phyloP scores from a whole-genome alignment of 768 basidiomycete species.

The Auriscalpium orientale region DNA sequence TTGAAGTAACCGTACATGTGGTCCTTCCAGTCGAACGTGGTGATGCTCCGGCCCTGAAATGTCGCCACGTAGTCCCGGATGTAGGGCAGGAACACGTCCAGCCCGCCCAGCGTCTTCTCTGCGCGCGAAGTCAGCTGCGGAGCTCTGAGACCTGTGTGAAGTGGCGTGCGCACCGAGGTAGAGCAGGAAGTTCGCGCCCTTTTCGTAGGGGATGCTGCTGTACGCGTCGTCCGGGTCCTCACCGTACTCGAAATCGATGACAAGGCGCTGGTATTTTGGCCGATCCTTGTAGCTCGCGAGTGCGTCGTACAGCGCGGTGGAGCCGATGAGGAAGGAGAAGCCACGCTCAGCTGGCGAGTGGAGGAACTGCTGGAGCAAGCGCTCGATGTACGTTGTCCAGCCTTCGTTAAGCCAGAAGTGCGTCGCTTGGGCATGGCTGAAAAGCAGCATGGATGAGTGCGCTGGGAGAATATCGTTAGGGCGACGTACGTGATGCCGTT shows the following conservation, averaged over 20 bases:
- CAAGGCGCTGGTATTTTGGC: slow-evolving; percentile 74
- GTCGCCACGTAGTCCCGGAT: slow-evolving; percentile 75
- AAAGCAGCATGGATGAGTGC: background rate
- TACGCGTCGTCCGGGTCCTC: slow-evolving; percentile 79
- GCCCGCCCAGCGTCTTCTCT: slow-evolving; percentile 73
- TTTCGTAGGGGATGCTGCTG: slow-evolving; percentile 72
- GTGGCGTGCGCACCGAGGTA: slow-evolving; percentile 56
- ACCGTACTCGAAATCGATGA: slow-evolving; percentile 65
- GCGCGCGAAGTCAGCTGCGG: background rate
- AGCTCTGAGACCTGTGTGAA: background rate
- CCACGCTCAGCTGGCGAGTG: slow-evolving; percentile 72
- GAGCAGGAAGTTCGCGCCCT: slow-evolving; percentile 84
- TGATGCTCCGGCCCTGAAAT: slow-evolving; percentile 78
- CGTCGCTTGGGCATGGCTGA: slow-evolving; percentile 59
- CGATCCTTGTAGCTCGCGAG: slow-evolving; percentile 49
- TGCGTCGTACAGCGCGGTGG: slow-evolving; percentile 63
- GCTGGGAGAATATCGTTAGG: background rate
- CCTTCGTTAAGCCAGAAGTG: slow-evolving; percentile 92
- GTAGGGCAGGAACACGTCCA: slow-evolving; percentile 80
- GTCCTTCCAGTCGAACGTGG: slow-evolving; percentile 75
- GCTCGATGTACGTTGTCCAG: slow-evolving; percentile 92
- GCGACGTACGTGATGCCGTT: slow-evolving; percentile 68
- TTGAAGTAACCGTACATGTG: slow-evolving; percentile 70
- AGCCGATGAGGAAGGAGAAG: slow-evolving; percentile 74
- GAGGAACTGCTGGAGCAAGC: slow-evolving; percentile 61